Evolutionary conservation across 306 rosid genomes (phyloP).

Genomic region (Rosa persica): DNA sequence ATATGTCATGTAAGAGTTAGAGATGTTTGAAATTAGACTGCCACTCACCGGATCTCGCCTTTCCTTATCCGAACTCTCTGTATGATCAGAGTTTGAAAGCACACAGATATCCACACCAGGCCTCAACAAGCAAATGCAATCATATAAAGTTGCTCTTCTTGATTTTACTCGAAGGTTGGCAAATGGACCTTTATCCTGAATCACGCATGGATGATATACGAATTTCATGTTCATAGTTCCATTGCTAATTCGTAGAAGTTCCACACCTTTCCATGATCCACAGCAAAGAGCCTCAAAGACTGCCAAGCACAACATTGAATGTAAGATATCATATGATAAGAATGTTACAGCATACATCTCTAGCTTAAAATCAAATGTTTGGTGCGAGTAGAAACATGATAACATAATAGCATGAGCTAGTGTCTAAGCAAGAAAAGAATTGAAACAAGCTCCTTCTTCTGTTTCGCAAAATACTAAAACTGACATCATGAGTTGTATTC

Average conservation of each 20-base stretch:
- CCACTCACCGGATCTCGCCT: conserved; percentile 51
- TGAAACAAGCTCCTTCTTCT: too few relatives aligned
- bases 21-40: conserved; percentile 22
- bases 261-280: conserved; percentile 78
- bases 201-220: conserved; percentile 32
- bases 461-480: background rate
- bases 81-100: conserved; percentile 35
- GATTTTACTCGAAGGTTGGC: conserved; percentile 66
- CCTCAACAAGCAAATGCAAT: conserved; percentile 71
- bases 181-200: conserved; percentile 58
- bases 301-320: conserved; percentile 28
- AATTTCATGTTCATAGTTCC: conserved; percentile 63
- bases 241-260: conserved; percentile 47
- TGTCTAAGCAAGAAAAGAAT: background rate
- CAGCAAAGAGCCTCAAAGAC: conserved; percentile 72
- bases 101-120: conserved; percentile 79
- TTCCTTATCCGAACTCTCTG: conserved; percentile 26
- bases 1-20: background rate
- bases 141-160: conserved; percentile 63
- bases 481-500: background rate
- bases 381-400: background rate
- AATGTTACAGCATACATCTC: background rate
- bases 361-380: background rate
- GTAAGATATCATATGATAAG: background rate
- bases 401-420: background rate